Percentiles rank a stretch among this genome's conserved stretches.
Evolutionary conservation across 2,329 filamentous ascomycete species (phyloP).

Genomic region (Penicillium palitans): DNA sequence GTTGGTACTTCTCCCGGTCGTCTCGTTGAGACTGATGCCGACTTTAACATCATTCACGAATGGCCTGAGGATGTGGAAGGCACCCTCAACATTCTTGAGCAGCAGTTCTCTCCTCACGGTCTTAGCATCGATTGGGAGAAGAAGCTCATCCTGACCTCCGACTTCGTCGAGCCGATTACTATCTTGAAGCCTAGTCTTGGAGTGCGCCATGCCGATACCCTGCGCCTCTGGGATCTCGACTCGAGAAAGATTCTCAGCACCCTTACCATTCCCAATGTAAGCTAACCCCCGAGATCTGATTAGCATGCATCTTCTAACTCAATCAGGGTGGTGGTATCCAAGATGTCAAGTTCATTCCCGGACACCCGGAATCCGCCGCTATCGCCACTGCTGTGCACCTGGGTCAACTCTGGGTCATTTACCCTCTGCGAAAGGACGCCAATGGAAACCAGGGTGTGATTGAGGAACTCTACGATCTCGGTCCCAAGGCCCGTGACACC

Average conservation of each 20-base stretch:
- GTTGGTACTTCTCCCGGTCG: slow-evolving; percentile 60
- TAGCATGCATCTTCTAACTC: not conserved
- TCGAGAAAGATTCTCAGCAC: slow-evolving; percentile 59
- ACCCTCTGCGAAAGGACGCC: slow-evolving; percentile 58
- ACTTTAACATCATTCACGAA: slow-evolving; percentile 63
- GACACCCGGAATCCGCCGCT: slow-evolving; percentile 58
- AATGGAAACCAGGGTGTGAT: slow-evolving; percentile 59
- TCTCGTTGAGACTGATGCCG: slow-evolving; percentile 60
- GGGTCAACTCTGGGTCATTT: slow-evolving; percentile 66
- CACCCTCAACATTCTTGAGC: slow-evolving; percentile 57
- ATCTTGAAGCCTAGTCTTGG: slow-evolving; percentile 61
- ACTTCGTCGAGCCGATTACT: slow-evolving; percentile 62
- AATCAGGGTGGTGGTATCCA: slow-evolving; percentile 58
- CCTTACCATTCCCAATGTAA: slow-evolving; percentile 59
- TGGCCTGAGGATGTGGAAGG: slow-evolving; percentile 59
- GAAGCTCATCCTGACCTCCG: slow-evolving; percentile 60
- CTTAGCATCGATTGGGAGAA: slow-evolving; percentile 59
- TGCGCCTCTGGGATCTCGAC: slow-evolving; percentile 60
- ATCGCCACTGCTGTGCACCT: slow-evolving; percentile 61
- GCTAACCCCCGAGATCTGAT: slow-evolving; percentile 5
- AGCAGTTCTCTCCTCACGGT: slow-evolving; percentile 64
- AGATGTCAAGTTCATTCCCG: slow-evolving; percentile 66
- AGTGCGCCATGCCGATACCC: slow-evolving; percentile 57
- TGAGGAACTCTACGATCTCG: slow-evolving; percentile 60
- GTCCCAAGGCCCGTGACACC: slow-evolving; percentile 56